phyloP scores from a whole-genome alignment of 2,329 filamentous ascomycete species.

The Hypoxylon sp. region DNA sequence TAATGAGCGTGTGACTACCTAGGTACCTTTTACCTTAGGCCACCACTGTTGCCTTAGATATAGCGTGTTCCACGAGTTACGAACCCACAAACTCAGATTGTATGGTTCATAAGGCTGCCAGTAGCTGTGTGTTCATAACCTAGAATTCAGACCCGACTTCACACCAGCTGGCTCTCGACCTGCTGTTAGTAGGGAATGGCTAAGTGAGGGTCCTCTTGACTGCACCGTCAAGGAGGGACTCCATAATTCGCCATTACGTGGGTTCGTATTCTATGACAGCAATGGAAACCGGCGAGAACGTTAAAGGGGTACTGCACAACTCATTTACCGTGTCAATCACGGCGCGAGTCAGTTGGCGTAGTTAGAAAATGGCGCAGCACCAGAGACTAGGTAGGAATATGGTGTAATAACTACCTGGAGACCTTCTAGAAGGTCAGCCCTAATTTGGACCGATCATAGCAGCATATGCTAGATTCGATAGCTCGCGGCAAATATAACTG shows the following conservation, averaged over 20 bases:
- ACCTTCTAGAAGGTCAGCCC: constrained; percentile 20
- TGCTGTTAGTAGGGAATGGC: background rate
- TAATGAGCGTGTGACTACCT: background rate
- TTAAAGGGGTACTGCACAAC: background rate
- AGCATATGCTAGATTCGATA: constrained; percentile 2
- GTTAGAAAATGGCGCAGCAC: background rate
- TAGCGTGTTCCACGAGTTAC: constrained; percentile 11
- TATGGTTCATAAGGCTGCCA: constrained; percentile 13
- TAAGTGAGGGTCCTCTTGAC: background rate
- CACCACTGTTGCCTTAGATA: background rate
- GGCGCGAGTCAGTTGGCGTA: constrained; percentile 21
- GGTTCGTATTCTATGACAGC: background rate
- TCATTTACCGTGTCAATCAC: constrained; percentile 5
- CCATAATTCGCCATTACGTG: constrained; percentile 6
- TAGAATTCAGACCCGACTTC: background rate
- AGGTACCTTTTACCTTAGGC: constrained; percentile 3
- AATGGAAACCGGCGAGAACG: constrained; percentile 6
- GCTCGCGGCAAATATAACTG: constrained; percentile 6
- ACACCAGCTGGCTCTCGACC: constrained; percentile 2
- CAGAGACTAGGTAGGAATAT: constrained; percentile 5
- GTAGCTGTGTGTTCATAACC: constrained; percentile 12
- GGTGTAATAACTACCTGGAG: constrained; percentile 5
- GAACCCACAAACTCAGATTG: constrained; percentile 1
- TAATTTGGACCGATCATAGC: constrained; percentile 3
- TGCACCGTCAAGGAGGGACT: background rate